A percentile compares a stretch with the other conserved stretches of the same genome.
These are phyloP conservation scores for Schizonepeta tenuifolia DNA, from an alignment of 257 asterid species.

Conservation along the genomic window DNA sequence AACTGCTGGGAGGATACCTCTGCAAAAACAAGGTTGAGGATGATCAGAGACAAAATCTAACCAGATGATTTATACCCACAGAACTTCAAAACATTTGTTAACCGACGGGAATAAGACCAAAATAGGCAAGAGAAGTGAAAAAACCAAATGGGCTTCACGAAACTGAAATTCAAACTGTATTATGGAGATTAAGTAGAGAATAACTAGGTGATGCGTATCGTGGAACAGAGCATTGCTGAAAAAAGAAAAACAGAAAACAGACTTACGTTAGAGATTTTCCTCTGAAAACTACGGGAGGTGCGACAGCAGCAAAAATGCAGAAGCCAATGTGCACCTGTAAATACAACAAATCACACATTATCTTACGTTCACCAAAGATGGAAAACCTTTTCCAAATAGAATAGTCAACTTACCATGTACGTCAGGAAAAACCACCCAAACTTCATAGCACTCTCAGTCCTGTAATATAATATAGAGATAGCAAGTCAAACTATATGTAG, in stretches of 20 bases:
- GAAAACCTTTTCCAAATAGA: slow-evolving; percentile 5
- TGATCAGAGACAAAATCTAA: slow-evolving; percentile 14
- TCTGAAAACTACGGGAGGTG: slow-evolving; percentile 93
- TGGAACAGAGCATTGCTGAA: not conserved
- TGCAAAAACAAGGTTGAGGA: slow-evolving; percentile 43
- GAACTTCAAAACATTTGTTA: not conserved
- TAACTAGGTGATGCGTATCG: not conserved
- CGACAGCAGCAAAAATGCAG: slow-evolving; percentile 92
- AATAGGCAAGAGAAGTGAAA: not conserved
- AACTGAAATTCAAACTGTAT: not conserved
- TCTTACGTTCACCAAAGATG: slow-evolving; percentile 4
- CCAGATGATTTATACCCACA: not conserved
- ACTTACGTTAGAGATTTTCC: slow-evolving; percentile 96
- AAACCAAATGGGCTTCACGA: not conserved
- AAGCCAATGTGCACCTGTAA: slow-evolving; percentile 90
- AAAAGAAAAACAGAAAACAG: slow-evolving; percentile 9
- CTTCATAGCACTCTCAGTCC: slow-evolving; percentile 91
- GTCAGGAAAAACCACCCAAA: slow-evolving; percentile 96
- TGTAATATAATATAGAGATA: slow-evolving; percentile 40
- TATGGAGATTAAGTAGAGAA: not conserved
- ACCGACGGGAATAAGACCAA: not conserved
- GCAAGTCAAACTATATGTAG: slow-evolving; percentile 27
- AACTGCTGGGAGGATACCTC: slow-evolving; percentile 95
- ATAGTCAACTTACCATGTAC: slow-evolving; percentile 59
- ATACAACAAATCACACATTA: slow-evolving; percentile 29